phyloP scores from a whole-genome alignment of 2,329 filamentous ascomycete genomes.

The Botrytis galanthina region DNA sequence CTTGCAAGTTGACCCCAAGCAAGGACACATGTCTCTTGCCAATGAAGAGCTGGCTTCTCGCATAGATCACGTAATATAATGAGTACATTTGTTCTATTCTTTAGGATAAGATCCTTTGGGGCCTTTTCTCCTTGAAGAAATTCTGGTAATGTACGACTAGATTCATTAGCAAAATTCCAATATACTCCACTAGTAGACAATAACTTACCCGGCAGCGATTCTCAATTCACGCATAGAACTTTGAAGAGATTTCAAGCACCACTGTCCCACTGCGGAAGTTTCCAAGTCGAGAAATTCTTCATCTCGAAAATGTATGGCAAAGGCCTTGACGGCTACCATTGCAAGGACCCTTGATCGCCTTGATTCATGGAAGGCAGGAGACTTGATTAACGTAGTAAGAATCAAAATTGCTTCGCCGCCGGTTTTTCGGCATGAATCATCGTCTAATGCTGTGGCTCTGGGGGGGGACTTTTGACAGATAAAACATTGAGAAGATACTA shows the following conservation, averaged over 20 bases:
- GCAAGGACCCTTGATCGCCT: conserved; percentile 64
- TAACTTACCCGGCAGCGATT: conserved; percentile 66
- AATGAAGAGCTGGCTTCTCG: conserved; percentile 61
- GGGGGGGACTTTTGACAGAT: conserved; percentile 34
- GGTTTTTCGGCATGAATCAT: conserved; percentile 25
- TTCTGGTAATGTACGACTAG: conserved; percentile 59
- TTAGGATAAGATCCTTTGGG: conserved; percentile 46
- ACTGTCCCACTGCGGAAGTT: conserved; percentile 67
- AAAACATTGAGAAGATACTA: conserved; percentile 32
- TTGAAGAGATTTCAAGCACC: conserved; percentile 76
- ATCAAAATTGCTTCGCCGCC: conserved; percentile 45
- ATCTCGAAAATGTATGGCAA: conserved; percentile 65
- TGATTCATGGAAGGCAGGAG: conserved; percentile 50
- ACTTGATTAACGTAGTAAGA: conserved; percentile 47
- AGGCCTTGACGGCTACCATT: conserved; percentile 67
- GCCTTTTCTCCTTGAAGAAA: conserved; percentile 55
- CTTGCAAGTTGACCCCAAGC: conserved; percentile 82
- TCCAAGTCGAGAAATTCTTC: conserved; percentile 63
- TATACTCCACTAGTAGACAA: not conserved
- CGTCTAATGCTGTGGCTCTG: conserved; percentile 25
- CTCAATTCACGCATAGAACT: conserved; percentile 85
- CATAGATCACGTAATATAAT: conserved; percentile 70
- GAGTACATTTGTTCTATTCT: conserved; percentile 69
- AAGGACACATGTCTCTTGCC: conserved; percentile 82
- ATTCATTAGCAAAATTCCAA: conserved; percentile 22